phyloP scores from a whole-genome alignment of 306 rosid genomes.

The Acacia melanoxylon region DNA sequence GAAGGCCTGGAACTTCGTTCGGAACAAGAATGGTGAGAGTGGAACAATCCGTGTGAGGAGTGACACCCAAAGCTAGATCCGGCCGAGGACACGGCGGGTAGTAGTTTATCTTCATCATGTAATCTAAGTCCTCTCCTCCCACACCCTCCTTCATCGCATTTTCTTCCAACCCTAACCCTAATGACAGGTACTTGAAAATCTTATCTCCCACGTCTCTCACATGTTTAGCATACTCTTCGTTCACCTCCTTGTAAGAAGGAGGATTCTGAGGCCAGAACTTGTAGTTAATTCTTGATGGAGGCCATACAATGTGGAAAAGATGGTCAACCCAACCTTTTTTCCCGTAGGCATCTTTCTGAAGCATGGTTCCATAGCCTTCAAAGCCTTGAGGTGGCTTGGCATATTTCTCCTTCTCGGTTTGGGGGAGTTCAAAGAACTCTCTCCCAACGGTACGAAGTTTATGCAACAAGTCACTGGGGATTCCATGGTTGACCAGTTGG shows the following conservation, averaged over 20 bases:
- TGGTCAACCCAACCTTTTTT: slow-evolving; percentile 48
- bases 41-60: slow-evolving; percentile 24
- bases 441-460: slow-evolving; percentile 40
- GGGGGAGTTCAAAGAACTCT: slow-evolving; percentile 42
- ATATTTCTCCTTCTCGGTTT: slow-evolving; percentile 43
- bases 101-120: slow-evolving; percentile 43
- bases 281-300: slow-evolving; percentile 41
- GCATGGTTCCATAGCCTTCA: slow-evolving; percentile 44
- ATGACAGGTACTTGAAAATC: slow-evolving; percentile 29
- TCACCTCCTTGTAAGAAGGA: slow-evolving; percentile 35
- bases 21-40: slow-evolving; percentile 33
- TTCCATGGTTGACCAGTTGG: slow-evolving; percentile 51
- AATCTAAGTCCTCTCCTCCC: slow-evolving; percentile 43
- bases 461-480: slow-evolving; percentile 29
- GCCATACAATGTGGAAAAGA: slow-evolving; percentile 45
- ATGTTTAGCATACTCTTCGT: slow-evolving; percentile 35
- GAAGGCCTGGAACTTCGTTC: slow-evolving; percentile 40
- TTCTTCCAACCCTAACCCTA: slow-evolving; percentile 43
- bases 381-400: slow-evolving; percentile 30
- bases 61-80: slow-evolving; percentile 30
- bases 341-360: slow-evolving; percentile 36
- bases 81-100: slow-evolving; percentile 55
- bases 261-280: slow-evolving; percentile 46
- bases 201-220: slow-evolving; percentile 37
- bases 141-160: slow-evolving; percentile 32